phyloP scores from a whole-genome alignment of 208 protist genomes.

The Trypanosoma congolense region DNA sequence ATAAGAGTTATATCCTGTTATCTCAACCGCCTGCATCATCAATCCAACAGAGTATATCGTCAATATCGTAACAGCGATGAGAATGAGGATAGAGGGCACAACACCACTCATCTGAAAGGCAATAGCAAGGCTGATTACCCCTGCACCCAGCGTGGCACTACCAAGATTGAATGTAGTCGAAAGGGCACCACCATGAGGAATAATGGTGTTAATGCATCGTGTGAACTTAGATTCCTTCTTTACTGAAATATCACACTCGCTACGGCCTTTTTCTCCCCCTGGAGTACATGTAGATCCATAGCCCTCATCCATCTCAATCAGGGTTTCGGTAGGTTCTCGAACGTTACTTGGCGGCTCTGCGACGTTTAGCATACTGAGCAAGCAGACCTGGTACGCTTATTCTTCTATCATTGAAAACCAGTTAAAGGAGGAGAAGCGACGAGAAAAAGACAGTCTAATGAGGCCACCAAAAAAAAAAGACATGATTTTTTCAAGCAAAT shows the following conservation, averaged over 20 bases:
- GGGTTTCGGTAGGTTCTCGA: not conserved
- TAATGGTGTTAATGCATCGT: conserved; percentile 11
- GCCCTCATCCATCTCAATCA: not conserved
- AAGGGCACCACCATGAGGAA: conserved; percentile 66
- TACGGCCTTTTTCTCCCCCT: not conserved
- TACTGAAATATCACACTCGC: not conserved
- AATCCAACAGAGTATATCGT: conserved; percentile 83
- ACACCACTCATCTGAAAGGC: conserved; percentile 65
- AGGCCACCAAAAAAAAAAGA: no score
- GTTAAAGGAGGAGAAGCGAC: no score
- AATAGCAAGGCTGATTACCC: conserved; percentile 71
- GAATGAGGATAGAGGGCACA: conserved; percentile 38
- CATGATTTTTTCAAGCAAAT: no score
- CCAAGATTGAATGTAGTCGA: conserved; percentile 74
- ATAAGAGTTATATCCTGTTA: conserved; percentile 57
- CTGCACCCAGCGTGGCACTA: conserved; percentile 68
- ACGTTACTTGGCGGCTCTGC: not conserved
- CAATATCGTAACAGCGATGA: conserved; percentile 48
- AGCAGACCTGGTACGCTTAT: no score
- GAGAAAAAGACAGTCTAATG: no score
- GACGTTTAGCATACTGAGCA: not conserved
- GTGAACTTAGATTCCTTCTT: not conserved
- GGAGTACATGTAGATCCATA: not conserved
- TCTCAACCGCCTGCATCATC: conserved; percentile 64
- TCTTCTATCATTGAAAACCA: no score